Percentiles rank a stretch among this genome's conserved stretches.
Conservation (phyloP, 2,329 filamentous ascomycete genomes). For the Nemania sp. region DNA sequence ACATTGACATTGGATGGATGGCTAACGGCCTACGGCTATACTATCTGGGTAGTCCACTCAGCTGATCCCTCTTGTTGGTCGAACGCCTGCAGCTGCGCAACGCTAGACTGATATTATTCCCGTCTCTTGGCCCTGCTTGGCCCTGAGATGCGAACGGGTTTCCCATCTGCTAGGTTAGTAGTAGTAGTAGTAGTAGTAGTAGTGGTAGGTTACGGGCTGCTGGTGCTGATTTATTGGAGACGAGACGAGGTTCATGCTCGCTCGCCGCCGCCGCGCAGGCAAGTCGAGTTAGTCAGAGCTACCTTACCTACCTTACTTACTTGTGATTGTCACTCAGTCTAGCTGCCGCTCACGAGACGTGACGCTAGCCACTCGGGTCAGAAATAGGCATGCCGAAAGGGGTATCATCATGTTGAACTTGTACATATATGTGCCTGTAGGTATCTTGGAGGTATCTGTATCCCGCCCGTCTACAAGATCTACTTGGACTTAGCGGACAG, state of each 20-base stretch:
- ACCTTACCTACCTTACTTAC: no score
- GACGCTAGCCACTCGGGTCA: background rate
- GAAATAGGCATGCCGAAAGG: background rate
- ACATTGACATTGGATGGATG: no score
- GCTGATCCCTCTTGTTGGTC: background rate
- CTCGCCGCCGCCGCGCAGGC: no score
- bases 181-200: no score
- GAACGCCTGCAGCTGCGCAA: background rate
- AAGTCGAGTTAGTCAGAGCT: no score
- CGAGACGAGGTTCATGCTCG: no score
- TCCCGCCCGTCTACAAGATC: background rate
- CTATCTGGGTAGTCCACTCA: background rate
- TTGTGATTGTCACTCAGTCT: no score
- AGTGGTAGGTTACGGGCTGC: no score
- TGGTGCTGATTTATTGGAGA: no score
- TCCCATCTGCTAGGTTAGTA: no score
- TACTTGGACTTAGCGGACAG: background rate
- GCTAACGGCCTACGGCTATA: no score
- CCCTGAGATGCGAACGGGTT: no score
- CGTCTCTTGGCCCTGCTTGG: background rate
- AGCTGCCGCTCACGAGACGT: background rate
- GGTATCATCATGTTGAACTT: background rate
- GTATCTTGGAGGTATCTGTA: background rate
- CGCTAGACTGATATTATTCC: constrained; percentile 7
- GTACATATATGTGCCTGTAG: background rate